These are phyloP conservation scores for Boletus rufocinnamomeus DNA, from an alignment of 768 basidiomycete species.

Conservation along the genomic window DNA sequence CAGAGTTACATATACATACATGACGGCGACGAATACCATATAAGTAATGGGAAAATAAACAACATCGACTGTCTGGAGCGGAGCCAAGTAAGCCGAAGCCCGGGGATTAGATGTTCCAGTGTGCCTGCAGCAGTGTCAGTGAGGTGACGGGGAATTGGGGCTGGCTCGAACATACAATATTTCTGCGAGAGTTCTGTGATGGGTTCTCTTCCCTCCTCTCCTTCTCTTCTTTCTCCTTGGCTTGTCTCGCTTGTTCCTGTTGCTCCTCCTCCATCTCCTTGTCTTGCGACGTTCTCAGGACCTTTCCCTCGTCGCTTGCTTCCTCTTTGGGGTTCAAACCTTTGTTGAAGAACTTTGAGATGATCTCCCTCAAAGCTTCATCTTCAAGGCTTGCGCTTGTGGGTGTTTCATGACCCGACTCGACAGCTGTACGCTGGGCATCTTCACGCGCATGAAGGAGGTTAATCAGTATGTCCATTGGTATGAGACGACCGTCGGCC, in stretches of 20 bases:
- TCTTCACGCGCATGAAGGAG: slow-evolving; percentile 58
- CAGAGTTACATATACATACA: slow-evolving; percentile 9
- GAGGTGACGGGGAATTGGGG: not conserved
- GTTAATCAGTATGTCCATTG: slow-evolving; percentile 54
- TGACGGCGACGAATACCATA: not conserved
- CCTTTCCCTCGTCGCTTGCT: not conserved
- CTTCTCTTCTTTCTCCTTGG: no score
- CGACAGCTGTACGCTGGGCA: slow-evolving; percentile 38
- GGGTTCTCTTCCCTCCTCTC: not conserved
- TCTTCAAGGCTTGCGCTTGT: slow-evolving; percentile 36
- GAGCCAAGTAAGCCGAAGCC: not conserved
- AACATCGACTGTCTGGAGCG: not conserved
- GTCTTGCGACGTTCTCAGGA: not conserved
- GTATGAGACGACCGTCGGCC: slow-evolving; percentile 56
- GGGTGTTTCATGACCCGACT: slow-evolving; percentile 33
- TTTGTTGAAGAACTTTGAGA: slow-evolving; percentile 35
- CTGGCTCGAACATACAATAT: slow-evolving; percentile 9
- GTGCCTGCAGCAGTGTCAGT: slow-evolving; percentile 1
- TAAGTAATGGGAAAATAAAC: slow-evolving; percentile 14
- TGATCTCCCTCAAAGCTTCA: slow-evolving; percentile 32
- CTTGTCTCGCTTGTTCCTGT: not conserved
- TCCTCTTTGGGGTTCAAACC: not conserved
- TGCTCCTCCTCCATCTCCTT: not conserved
- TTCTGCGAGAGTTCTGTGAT: not conserved
- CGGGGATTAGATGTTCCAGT: not conserved